Evolutionary conservation across 805 yeast species (phyloP), one percentile per base, ranked within the genome.

Genomic region (Myxozyma kluyveri): DNA sequence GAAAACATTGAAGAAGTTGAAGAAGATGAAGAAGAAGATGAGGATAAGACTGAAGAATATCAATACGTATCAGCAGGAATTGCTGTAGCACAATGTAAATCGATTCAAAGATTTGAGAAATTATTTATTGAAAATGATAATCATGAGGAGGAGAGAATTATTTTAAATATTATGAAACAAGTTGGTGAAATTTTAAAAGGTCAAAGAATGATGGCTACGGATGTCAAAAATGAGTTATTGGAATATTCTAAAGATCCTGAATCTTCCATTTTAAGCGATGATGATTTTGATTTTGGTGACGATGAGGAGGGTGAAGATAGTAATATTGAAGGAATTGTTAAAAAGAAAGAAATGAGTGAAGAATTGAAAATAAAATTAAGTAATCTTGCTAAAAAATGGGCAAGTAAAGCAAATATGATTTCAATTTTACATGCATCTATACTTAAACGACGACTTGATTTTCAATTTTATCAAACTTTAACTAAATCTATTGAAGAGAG

Each of bases 41-140:
- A 39, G 17, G 26, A 23, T 19, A 10, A 27, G n/a, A 43, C 32
- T 1, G 45, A 44, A 10, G 17, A 45, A 39, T 47, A 35, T 23
- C 38, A 45, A 35, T 54, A 54, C 32, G 50, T 54, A 14, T 42
- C 53, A 3, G 45, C 56, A 12, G 59, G 56, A 12, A 35, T 51
- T n/a, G 50, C 47, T 2, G 33, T 54, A 2, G 21, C 38, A 10
- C 44, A 50, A 35, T 46, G 52, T 41, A 40, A 38, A 26, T 22
- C 21, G 17, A 37, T 54, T 18, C 37, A 35, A 10, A 31, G 39
- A 27, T 45, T 50, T 33, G 59, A 54, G 19, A 43, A 47, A 21
- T 40, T 43, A 14, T 14, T 29, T 18, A 17, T 31, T 7, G 12
- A 47, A 6, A 27, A 38, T 38, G 41, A 22, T 14, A 21, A 21